phyloP scores from a whole-genome alignment of 208 protist genomes.

The Crithidia brevicula region DNA sequence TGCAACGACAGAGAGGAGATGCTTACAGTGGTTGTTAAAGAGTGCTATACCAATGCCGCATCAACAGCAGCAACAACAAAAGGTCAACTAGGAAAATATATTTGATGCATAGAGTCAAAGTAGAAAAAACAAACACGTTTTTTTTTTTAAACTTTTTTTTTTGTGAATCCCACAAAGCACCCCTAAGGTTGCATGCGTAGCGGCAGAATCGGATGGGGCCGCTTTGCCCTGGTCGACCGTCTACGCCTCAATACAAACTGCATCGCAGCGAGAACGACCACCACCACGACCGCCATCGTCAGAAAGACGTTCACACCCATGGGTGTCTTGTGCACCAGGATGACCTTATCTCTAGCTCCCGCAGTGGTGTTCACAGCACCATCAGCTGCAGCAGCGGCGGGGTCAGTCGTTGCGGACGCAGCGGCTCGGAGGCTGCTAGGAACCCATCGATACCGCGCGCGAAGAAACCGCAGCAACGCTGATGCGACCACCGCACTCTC shows the following conservation, averaged over 20 bases:
- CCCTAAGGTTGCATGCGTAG: conserved; percentile 18
- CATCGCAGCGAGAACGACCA: conserved; percentile 22
- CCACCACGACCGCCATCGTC: conserved; percentile 33
- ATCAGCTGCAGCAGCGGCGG: background rate
- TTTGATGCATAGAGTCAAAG: too few relatives aligned
- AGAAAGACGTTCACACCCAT: conserved; percentile 31
- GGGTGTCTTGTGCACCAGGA: conserved; percentile 11
- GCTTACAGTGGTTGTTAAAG: too few relatives aligned
- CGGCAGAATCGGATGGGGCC: conserved; percentile 22
- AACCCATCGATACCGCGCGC: conserved; percentile 45
- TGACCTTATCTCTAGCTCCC: background rate
- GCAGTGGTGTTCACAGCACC: background rate
- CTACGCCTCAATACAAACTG: conserved; percentile 23
- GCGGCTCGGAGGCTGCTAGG: conserved; percentile 20
- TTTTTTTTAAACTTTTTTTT: conserved; percentile 4
- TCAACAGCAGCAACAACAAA: too few relatives aligned
- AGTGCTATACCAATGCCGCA: too few relatives aligned
- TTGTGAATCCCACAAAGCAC: background rate
- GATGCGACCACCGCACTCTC: conserved; percentile 3
- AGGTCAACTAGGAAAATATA: too few relatives aligned
- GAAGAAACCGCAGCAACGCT: conserved; percentile 28
- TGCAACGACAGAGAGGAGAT: too few relatives aligned
- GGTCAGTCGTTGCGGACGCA: background rate
- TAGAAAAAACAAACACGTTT: too few relatives aligned
- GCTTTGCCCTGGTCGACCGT: background rate